phyloP scores from a whole-genome alignment of 441 rosid species.

The Syzygium syzygioides region DNA sequence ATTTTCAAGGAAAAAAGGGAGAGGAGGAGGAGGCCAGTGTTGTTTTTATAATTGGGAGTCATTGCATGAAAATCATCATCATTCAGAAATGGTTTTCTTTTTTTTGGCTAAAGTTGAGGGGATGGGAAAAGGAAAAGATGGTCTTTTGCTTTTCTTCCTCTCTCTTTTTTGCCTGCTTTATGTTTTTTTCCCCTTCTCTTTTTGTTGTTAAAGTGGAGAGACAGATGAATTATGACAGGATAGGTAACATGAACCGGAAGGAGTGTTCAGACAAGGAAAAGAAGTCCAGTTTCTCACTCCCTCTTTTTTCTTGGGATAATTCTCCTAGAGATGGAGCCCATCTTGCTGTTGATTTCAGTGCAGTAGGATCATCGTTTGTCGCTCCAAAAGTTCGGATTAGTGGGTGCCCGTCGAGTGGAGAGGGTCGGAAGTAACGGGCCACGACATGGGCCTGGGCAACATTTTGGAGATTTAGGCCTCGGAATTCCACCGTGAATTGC shows the following conservation, averaged over 20 bases:
- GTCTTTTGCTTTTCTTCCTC: conserved; percentile 17
- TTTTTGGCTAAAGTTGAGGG: conserved; percentile 21
- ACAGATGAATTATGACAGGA: conserved; percentile 18
- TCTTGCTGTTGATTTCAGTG: conserved; percentile 32
- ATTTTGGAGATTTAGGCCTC: not conserved
- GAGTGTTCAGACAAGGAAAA: conserved; percentile 19
- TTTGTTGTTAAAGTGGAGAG: conserved; percentile 21
- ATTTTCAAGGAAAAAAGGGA: not conserved
- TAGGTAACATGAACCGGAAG: conserved; percentile 18
- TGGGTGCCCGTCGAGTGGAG: not conserved
- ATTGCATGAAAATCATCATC: conserved; percentile 59
- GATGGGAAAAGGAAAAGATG: conserved; percentile 29
- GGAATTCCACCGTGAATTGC: not conserved
- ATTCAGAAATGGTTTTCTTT: conserved; percentile 4
- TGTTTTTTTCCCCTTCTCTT: not conserved
- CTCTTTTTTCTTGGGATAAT: conserved; percentile 5
- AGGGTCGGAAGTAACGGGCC: not conserved
- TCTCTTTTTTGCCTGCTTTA: not conserved
- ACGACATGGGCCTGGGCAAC: not conserved
- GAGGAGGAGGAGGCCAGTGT: not conserved
- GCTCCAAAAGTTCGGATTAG: not conserved
- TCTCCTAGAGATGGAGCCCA: conserved; percentile 20
- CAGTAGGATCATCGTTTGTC: not conserved
- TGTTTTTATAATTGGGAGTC: conserved; percentile 4
- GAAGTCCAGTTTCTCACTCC: not conserved